Evolutionary conservation across 208 protist genomes (phyloP).

Genomic region (Acanthamoeba polyphaga): DNA sequence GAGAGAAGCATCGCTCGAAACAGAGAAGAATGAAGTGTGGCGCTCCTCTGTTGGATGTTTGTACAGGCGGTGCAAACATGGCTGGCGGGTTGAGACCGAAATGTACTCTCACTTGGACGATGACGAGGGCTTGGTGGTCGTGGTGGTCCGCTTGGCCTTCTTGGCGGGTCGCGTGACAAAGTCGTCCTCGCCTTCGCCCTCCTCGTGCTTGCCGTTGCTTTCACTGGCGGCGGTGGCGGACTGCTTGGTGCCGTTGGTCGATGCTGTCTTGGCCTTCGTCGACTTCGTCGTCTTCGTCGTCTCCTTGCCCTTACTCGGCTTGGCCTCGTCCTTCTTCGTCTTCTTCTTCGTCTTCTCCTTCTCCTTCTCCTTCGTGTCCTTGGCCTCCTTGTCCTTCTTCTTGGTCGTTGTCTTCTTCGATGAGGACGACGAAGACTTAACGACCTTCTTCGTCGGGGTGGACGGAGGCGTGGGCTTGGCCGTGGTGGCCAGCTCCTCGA

Average conservation of each 20-base stretch:
- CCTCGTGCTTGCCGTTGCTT: background rate
- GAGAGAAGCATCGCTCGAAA: too few relatives aligned
- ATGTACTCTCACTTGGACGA: too few relatives aligned
- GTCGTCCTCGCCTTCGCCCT: background rate
- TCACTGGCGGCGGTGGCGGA: background rate
- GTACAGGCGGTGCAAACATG: too few relatives aligned
- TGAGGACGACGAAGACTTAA: background rate
- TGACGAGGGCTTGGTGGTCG: too few relatives aligned
- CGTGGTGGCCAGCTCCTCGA: background rate
- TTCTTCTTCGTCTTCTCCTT: background rate
- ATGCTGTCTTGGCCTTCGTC: too few relatives aligned
- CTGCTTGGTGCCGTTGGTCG: background rate
- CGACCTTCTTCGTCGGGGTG: background rate
- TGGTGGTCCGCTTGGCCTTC: too few relatives aligned
- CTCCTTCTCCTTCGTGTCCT: background rate
- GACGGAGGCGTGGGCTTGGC: background rate
- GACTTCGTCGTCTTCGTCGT: background rate
- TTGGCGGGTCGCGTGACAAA: background rate
- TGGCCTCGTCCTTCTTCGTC: background rate
- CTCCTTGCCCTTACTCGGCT: background rate
- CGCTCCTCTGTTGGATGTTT: too few relatives aligned
- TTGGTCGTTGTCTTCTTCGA: background rate
- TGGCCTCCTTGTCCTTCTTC: background rate
- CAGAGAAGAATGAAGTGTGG: too few relatives aligned
- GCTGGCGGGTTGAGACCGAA: too few relatives aligned